Percentiles rank a stretch among this genome's conserved stretches.
phyloP scores from a whole-genome alignment of 305 asterid genomes.

The Caryopteris hybrid region DNA sequence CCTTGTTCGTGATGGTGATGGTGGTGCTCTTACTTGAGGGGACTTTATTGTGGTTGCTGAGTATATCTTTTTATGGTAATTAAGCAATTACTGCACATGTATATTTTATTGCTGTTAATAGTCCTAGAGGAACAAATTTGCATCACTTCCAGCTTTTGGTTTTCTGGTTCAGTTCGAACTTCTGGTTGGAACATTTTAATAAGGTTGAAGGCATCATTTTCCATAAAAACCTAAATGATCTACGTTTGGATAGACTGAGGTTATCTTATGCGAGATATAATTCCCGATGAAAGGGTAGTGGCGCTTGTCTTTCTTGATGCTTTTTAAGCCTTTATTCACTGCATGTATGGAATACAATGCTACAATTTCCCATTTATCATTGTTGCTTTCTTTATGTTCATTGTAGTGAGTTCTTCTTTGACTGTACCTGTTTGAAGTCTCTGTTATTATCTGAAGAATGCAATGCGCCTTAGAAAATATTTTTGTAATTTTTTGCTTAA shows the following conservation, averaged over 20 bases:
- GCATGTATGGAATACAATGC: background rate
- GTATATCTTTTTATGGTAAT: too few species aligned
- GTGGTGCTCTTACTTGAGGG: background rate
- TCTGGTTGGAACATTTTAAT: background rate
- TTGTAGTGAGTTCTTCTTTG: background rate
- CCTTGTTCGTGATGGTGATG: background rate
- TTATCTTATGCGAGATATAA: background rate
- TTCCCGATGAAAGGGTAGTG: background rate
- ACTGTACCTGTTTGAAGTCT: background rate
- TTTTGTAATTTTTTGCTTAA: background rate
- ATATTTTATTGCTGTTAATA: background rate
- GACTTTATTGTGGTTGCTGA: too few species aligned
- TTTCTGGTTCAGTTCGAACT: background rate
- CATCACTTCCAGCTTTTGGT: background rate
- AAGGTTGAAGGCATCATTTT: background rate
- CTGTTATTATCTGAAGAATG: background rate
- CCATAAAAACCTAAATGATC: background rate
- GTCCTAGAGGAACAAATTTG: background rate
- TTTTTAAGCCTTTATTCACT: background rate
- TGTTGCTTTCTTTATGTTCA: background rate
- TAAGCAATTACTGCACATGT: too few species aligned
- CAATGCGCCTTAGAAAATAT: background rate
- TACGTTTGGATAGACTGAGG: background rate
- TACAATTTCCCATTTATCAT: background rate
- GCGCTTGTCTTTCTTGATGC: background rate